These are phyloP conservation scores for Cyamopsis tetragonoloba DNA, from an alignment of 306 rosid genomes.

Conservation along the genomic window DNA sequence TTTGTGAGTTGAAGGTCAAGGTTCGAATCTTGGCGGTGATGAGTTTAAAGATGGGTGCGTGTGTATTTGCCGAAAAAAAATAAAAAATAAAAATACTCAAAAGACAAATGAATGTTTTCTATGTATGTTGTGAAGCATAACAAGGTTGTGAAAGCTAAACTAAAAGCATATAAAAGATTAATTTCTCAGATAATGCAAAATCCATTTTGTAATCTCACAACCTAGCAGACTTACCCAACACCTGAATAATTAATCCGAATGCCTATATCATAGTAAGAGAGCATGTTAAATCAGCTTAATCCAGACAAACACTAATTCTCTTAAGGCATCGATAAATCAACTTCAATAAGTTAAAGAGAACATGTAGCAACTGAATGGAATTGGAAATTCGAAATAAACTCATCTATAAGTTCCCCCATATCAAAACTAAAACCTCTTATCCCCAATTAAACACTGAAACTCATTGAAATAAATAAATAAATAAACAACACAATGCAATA, in stretches of 20 bases:
- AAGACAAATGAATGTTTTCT: not conserved
- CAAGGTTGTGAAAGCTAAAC: not conserved
- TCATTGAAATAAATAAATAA: not conserved
- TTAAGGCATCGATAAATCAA: not conserved
- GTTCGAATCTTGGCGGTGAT: no score
- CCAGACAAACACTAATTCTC: not conserved
- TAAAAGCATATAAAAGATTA: not conserved
- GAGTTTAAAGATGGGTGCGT: no score
- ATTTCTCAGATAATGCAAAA: not conserved
- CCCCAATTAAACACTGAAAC: conserved; percentile 11
- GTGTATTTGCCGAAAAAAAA: no score
- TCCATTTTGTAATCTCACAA: not conserved
- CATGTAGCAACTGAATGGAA: not conserved
- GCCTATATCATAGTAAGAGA: not conserved
- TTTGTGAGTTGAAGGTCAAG: no score
- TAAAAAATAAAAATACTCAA: not conserved
- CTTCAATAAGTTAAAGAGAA: conserved; percentile 12
- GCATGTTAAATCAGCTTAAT: not conserved
- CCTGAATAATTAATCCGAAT: conserved; percentile 19
- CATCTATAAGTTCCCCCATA: not conserved
- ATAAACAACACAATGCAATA: not conserved
- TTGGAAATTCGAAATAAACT: conserved; percentile 7
- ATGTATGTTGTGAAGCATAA: not conserved
- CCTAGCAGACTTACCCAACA: not conserved
- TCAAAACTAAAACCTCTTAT: conserved; percentile 6